phyloP scores from a whole-genome alignment of 768 basidiomycete genomes.

The Termitomyces sp. region DNA sequence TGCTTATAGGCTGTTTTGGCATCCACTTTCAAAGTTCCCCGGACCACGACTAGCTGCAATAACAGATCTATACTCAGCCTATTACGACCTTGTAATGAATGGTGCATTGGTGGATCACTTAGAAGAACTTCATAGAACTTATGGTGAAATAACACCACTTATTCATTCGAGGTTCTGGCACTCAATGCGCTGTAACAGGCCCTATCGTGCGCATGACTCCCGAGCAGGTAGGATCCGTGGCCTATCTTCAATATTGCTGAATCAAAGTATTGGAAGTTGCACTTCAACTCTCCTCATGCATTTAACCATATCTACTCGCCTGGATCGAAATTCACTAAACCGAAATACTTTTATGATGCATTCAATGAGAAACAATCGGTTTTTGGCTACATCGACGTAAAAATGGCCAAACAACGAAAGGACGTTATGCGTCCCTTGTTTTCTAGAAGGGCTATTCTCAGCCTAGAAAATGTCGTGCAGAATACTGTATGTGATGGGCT shows the following conservation, averaged over 20 bases:
- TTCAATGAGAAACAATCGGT: slow-evolving; percentile 5
- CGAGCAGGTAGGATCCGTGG: neutral
- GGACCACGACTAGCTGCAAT: slow-evolving; percentile 8
- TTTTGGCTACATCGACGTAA: slow-evolving; percentile 2
- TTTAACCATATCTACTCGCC: slow-evolving; percentile 2
- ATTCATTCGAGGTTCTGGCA: neutral
- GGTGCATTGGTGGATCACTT: slow-evolving; percentile 6
- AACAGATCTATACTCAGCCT: slow-evolving; percentile 1
- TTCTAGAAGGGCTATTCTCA: slow-evolving; percentile 6
- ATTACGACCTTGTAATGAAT: slow-evolving; percentile 2
- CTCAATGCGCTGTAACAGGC: neutral
- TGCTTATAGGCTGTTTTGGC: neutral
- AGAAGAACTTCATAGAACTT: slow-evolving; percentile 5
- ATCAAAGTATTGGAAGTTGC: slow-evolving; percentile 2
- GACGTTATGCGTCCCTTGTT: slow-evolving; percentile 9
- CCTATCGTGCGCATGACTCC: slow-evolving; percentile 1
- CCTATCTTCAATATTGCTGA: neutral
- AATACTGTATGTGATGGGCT: neutral
- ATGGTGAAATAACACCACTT: neutral
- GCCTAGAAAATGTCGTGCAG: slow-evolving; percentile 7
- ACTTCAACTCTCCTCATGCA: slow-evolving; percentile 2
- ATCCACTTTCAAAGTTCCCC: slow-evolving; percentile 6
- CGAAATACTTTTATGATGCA: neutral
- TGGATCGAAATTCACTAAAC: slow-evolving; percentile 4
- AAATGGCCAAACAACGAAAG: slow-evolving; percentile 5